Percentiles rank a stretch among this genome's conserved stretches.
Evolutionary conservation across 495 filamentous ascomycete species (phyloP).

Genomic region (Penicillium mononematosum): DNA sequence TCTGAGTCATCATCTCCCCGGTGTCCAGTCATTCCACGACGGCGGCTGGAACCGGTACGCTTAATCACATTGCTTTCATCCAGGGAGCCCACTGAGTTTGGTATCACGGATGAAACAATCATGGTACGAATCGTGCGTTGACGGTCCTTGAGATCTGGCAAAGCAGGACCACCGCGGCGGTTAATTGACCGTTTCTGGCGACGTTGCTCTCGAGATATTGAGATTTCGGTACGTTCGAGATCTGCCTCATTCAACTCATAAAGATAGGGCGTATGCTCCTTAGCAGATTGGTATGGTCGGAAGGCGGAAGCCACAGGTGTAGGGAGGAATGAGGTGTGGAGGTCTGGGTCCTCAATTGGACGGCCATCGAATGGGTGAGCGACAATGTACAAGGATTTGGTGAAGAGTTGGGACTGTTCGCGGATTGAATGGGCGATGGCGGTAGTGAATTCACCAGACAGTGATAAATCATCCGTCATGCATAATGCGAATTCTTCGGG

Average conservation of each 20-base stretch:
- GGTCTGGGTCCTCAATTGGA: constrained; percentile 86
- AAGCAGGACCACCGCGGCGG: constrained; percentile 85
- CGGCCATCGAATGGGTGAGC: constrained; percentile 94
- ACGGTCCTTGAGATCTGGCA: constrained; percentile 94
- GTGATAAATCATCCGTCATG: constrained; percentile 86
- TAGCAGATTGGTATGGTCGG: constrained; percentile 83
- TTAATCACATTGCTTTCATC: constrained; percentile 89
- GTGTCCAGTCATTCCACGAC: constrained; percentile 43
- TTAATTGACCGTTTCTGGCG: constrained; percentile 94
- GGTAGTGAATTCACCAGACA: constrained; percentile 94
- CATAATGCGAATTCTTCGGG: constrained; percentile 89
- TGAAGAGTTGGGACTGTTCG: constrained; percentile 92
- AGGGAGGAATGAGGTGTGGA: constrained; percentile 79
- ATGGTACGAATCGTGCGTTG: constrained; percentile 87
- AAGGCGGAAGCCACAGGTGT: constrained; percentile 81
- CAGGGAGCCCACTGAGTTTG: constrained; percentile 74
- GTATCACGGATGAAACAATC: constrained; percentile 86
- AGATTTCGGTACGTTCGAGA: constrained; percentile 85
- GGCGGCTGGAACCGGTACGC: constrained; percentile 57
- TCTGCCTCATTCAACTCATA: constrained; percentile 93
- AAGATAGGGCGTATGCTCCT: constrained; percentile 88
- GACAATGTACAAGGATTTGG: constrained; percentile 86
- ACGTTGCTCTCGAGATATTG: constrained; percentile 87
- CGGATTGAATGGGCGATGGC: constrained; percentile 96
- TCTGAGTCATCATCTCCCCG: constrained; percentile 78